Evolutionary conservation across 306 rosid species (phyloP), one percentile per base, ranked within the genome.

Genomic region (Fragaria nilgerrensis): DNA sequence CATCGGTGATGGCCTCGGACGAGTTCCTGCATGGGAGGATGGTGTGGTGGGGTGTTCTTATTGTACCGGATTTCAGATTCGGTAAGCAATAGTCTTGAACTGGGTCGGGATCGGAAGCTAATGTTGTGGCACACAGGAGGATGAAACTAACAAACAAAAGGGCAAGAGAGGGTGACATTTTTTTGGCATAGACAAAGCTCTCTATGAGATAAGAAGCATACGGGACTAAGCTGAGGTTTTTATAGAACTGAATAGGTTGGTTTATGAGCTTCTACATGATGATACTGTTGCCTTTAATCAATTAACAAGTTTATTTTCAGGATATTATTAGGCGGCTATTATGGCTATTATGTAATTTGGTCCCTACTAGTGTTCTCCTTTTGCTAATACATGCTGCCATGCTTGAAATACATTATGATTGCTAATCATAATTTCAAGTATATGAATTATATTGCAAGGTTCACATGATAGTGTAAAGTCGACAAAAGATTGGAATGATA

Each of bases 31-130:
- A 94, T 16, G 89, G 96, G 65, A 77, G 89, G 75, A 67, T 70
- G 48, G 76, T 27, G 79, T 10, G 72, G 62, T 85, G 87, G 14
- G 83, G 7, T 32, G 81, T 70, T 82, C 47, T 86, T 19, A 75
- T 72, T 65, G 84, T 75, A 20, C 87, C 77, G 32, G 73, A 81
- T 64, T 13, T 88, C 39, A 88, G 88, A 82, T 87, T 85, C 70
- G 95, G 92, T 72, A 92, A 82, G 96, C 98, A 95, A 45, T 85
- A 92, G 78, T 95, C 98, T 81, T 95, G 98, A 22, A 95, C 56
- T 44, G 98, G 96, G 75, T 95, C 98, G 49, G 98, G 98, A 69
- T 95, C 98, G 9, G 98, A 85, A 66, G 97, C 93, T 22, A 82
- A 52, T 80, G 81, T 67, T 66, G 52, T 80, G 52, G 69, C 66